These are phyloP conservation scores for Trichosporon faecale DNA, from an alignment of 1,284 basidiomycete genomes.

Conservation along the genomic window DNA sequence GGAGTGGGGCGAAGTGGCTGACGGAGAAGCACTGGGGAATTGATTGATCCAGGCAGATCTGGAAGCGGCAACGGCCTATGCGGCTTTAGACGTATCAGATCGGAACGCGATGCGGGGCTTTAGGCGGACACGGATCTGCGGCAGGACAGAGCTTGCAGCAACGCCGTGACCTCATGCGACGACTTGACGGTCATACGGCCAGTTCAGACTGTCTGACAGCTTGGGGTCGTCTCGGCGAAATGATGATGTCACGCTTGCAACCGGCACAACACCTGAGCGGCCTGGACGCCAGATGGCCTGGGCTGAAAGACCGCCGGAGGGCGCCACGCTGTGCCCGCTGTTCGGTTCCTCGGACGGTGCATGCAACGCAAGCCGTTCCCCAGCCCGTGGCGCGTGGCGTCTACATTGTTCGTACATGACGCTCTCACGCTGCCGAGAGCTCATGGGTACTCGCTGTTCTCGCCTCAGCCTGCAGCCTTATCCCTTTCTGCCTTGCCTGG, in stretches of 20 bases:
- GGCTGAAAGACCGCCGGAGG: not conserved
- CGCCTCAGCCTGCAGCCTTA: not conserved
- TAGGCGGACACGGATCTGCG: too few species aligned
- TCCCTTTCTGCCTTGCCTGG: not conserved
- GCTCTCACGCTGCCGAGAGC: not conserved
- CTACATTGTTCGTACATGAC: not conserved
- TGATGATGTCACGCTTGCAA: not conserved
- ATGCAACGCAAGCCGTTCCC: not conserved
- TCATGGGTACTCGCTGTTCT: not conserved
- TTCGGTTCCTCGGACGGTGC: not conserved
- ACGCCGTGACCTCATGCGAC: too few species aligned
- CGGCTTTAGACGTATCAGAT: not conserved
- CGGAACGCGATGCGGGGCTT: not conserved
- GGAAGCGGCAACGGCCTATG: not conserved
- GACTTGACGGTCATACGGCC: too few species aligned
- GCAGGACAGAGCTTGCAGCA: too few species aligned
- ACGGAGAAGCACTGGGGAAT: not conserved
- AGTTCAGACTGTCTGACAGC: too few species aligned
- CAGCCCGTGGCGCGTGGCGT: not conserved
- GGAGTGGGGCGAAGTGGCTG: not conserved
- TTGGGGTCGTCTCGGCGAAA: not conserved
- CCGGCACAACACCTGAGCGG: not conserved
- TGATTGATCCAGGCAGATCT: not conserved
- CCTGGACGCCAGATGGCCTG: too few species aligned
- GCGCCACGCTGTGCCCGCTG: not conserved